These are phyloP conservation scores for Dryadomyces quercivorus DNA, from an alignment of 2,329 filamentous ascomycete genomes.

Conservation along the genomic window DNA sequence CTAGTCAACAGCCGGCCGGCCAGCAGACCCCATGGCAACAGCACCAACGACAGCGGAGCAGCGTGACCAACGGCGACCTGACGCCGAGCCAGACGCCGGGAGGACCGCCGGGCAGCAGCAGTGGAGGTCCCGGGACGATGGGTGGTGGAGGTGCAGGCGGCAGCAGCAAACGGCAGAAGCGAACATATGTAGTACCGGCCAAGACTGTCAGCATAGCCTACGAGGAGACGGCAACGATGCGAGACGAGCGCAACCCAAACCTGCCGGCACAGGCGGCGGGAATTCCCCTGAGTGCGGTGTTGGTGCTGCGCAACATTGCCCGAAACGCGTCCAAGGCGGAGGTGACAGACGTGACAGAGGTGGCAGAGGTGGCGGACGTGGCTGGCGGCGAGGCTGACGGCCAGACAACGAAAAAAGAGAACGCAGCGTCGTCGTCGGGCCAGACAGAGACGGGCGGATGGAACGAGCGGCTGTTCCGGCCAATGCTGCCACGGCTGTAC, in stretches of 20 bases:
- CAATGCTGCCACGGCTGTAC: slow-evolving; percentile 50
- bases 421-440: too few relatives aligned
- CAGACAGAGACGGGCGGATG: slow-evolving; percentile 31
- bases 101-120: neutral
- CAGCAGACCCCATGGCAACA: slow-evolving; percentile 6
- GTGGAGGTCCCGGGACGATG: neutral
- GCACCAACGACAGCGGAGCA: slow-evolving; percentile 13
- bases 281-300: slow-evolving; percentile 63
- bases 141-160: neutral
- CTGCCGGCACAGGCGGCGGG: slow-evolving; percentile 54
- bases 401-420: too few relatives aligned
- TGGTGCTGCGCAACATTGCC: slow-evolving; percentile 70
- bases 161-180: slow-evolving; percentile 21
- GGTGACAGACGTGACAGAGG: slow-evolving; percentile 15
- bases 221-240: slow-evolving; percentile 43
- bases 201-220: slow-evolving; percentile 41
- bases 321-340: slow-evolving; percentile 52
- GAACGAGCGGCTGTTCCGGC: slow-evolving; percentile 57
- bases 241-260: slow-evolving; percentile 47
- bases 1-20: slow-evolving; percentile 10
- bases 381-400: too few relatives aligned
- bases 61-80: slow-evolving; percentile 15
- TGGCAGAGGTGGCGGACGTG: neutral
- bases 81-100: slow-evolving; percentile 3
- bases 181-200: slow-evolving; percentile 40